Base-by-base conservation (phyloP, 1,284 basidiomycete genomes). In the Neonothopanus nambi region DNA sequence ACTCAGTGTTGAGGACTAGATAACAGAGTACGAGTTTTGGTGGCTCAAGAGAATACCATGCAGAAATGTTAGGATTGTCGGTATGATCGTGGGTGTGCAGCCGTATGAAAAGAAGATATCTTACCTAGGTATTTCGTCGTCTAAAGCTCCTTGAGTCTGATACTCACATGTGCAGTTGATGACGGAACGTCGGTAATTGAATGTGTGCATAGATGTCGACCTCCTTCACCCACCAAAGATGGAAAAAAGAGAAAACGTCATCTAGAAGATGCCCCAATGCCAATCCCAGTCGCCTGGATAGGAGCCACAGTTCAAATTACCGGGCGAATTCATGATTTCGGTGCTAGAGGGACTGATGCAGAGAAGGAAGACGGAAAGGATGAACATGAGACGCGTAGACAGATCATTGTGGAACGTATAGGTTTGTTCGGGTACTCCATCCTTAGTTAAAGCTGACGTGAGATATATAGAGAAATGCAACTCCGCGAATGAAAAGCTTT, bases 21-120 rank as follows among this genome's bases (percentile, higher is more conserved):
- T 18, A 35, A 23, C 56, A 79, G 78, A 67, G 9, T 56, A 62
- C 38, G 83, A 85, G 54, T 87, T 84, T 60, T 89, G 78, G 65
- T 85, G 85, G 85, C 69, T 91, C 9, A 85, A 85, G 9, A 69
- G 81, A n/a, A 74, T 85, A 1, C 89, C 88, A 3, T 90, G 87
- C 65, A 73, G 87, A 12, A 80, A 68, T 1, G 81, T 87, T 9
- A 68, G 72, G 23, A 61, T 89, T 2, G 74, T 85, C 8, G 88
- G 83, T 1, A 66, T 88, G 48, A 67, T 90, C 5, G 82, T 90
- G 1, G 87, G 82, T 2, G 67, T 87, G 4, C 75, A 79, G 51
- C 66, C 73, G 0, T 82, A 80, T 54, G 87, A 90, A 55, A 77
- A 74, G 59, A 77, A 78, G 30, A 72, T 81, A 11, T 61, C 83